Conservation (phyloP, 495 filamentous ascomycete genomes). For the Podospora anserina region DNA sequence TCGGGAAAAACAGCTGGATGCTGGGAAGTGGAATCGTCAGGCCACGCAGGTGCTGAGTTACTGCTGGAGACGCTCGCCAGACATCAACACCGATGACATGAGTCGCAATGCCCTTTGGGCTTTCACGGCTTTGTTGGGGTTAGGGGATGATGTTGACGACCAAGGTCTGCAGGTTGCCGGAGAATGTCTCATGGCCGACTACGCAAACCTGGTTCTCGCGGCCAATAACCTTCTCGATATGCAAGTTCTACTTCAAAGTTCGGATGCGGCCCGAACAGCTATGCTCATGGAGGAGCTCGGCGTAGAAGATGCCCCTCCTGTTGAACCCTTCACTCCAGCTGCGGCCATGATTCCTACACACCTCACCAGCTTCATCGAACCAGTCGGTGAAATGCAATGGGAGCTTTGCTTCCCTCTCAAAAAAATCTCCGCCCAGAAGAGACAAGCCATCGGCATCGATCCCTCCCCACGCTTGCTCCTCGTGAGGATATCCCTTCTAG, state of each 20-base stretch:
- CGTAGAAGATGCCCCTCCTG: constrained; percentile 13
- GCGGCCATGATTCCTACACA: constrained; percentile 12
- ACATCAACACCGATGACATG: constrained; percentile 8
- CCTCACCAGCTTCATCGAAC: constrained; percentile 16
- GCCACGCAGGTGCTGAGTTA: constrained; percentile 14
- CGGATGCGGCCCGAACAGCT: constrained; percentile 8
- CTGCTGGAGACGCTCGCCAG: constrained; percentile 15
- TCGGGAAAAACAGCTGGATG: constrained; percentile 1
- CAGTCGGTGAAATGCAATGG: constrained; percentile 15
- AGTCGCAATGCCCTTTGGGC: constrained; percentile 9
- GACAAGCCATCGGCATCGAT: constrained; percentile 13
- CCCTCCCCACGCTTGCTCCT: constrained; percentile 14
- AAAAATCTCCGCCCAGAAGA: constrained; percentile 8
- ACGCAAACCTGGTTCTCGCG: constrained; percentile 7
- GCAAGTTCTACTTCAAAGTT: constrained; percentile 1
- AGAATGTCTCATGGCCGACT: constrained; percentile 10
- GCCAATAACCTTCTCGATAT: constrained; percentile 12
- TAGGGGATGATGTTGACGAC: constrained; percentile 1
- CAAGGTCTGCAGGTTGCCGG: constrained; percentile 1
- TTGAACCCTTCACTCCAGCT: not conserved
- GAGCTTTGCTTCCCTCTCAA: constrained; percentile 20
- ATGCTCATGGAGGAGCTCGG: constrained; percentile 18
- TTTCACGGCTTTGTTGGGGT: constrained; percentile 7
- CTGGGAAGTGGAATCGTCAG: constrained; percentile 4
- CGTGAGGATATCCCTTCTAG: constrained; percentile 18